Percentiles rank a stretch among this genome's conserved stretches.
Evolutionary conservation across 805 yeast genomes (phyloP).

Genomic region (Ogataea sp.): DNA sequence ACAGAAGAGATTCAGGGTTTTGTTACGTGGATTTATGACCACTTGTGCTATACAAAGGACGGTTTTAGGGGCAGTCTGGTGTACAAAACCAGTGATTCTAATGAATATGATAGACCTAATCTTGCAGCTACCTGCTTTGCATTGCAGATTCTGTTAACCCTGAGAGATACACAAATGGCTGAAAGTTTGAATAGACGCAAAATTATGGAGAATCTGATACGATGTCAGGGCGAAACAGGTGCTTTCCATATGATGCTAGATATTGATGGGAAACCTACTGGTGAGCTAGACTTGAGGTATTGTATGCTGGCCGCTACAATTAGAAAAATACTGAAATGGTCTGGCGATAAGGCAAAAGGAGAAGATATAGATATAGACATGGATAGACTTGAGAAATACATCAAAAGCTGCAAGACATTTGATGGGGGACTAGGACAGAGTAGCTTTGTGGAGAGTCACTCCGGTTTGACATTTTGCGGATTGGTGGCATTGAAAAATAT

Average conservation of each 20-base stretch:
- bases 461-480: constrained; percentile 85
- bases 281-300: constrained; percentile 66
- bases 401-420: constrained; percentile 28
- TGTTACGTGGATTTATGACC: constrained; percentile 38
- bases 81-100: constrained; percentile 25
- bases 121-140: constrained; percentile 76
- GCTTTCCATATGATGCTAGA: constrained; percentile 43
- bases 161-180: constrained; percentile 34
- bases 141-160: constrained; percentile 43
- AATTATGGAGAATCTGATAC: constrained; percentile 45
- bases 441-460: constrained; percentile 57
- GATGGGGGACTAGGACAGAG: constrained; percentile 70
- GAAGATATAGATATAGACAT: constrained; percentile 43
- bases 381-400: constrained; percentile 28
- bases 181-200: constrained; percentile 28
- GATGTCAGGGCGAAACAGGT: constrained; percentile 58
- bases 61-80: constrained; percentile 56
- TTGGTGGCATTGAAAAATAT: constrained; percentile 48
- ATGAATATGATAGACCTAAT: constrained; percentile 50
- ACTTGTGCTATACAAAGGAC: constrained; percentile 28
- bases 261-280: constrained; percentile 28
- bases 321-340: constrained; percentile 35
- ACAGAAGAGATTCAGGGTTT: constrained; percentile 21
- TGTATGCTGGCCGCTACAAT: constrained; percentile 69
- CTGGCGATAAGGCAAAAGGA: constrained; percentile 10